phyloP scores from a whole-genome alignment of 2,329 filamentous ascomycete species.

The Dothistroma pini region DNA sequence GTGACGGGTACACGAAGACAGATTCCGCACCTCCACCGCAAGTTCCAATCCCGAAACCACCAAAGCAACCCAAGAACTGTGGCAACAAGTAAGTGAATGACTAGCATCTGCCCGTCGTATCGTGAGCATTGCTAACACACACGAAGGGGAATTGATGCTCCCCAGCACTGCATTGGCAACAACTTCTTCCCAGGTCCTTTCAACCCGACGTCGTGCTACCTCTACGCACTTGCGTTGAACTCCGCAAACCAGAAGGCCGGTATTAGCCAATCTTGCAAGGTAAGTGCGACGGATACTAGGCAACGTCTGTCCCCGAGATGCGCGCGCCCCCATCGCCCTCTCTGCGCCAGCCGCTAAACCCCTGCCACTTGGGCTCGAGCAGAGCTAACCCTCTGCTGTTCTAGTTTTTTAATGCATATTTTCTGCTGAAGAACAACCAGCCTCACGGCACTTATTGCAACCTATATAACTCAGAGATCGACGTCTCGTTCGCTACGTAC shows the following conservation, averaged over 20 bases:
- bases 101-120: background rate
- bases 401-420: background rate
- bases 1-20: conserved; percentile 32
- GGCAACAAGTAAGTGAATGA: conserved; percentile 18
- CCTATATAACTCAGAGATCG: conserved; percentile 22
- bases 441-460: conserved; percentile 32
- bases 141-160: conserved; percentile 12
- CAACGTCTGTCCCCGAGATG: no score
- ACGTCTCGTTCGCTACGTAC: conserved; percentile 4
- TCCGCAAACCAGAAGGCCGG: conserved; percentile 16
- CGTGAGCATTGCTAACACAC: background rate
- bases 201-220: conserved; percentile 30
- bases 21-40: conserved; percentile 14
- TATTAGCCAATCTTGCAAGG: conserved; percentile 26
- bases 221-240: conserved; percentile 19
- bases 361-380: no score
- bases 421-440: conserved; percentile 27
- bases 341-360: no score
- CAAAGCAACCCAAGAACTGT: conserved; percentile 13
- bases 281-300: background rate
- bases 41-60: conserved; percentile 22
- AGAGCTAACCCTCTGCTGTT: no score
- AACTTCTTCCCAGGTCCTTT: conserved; percentile 35
- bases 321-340: no score
- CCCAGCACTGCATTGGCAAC: conserved; percentile 23